phyloP scores from a whole-genome alignment of 805 yeast species.

The Vanderwaltozyma tropicalis region DNA sequence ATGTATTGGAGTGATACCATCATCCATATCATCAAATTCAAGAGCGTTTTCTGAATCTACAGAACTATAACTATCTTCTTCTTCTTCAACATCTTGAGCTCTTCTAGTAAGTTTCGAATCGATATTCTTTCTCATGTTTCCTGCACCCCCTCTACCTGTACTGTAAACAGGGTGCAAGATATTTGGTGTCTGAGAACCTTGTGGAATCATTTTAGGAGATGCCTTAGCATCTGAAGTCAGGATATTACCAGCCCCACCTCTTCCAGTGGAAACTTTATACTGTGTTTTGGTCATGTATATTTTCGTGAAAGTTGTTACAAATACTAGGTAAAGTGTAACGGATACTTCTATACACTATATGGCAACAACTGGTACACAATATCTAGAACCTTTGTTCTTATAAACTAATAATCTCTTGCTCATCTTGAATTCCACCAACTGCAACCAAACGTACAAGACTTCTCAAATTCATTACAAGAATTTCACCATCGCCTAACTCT shows the following conservation, averaged over 20 bases:
- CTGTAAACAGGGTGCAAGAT: constrained; percentile 45
- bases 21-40: background rate
- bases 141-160: constrained; percentile 74
- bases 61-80: constrained; percentile 3
- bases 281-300: background rate
- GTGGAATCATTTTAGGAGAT: constrained; percentile 45
- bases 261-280: constrained; percentile 44
- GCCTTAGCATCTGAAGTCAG: constrained; percentile 37
- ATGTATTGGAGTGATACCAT: background rate
- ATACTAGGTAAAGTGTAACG: no score
- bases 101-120: constrained; percentile 49
- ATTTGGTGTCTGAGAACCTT: constrained; percentile 53
- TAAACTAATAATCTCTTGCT: no score
- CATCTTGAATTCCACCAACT: no score
- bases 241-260: constrained; percentile 74
- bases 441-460: no score
- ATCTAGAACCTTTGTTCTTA: no score
- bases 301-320: no score
- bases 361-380: no score
- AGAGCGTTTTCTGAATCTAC: background rate
- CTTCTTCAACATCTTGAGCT: constrained; percentile 55
- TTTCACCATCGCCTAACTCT: no score
- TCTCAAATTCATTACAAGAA: no score
- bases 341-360: no score
- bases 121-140: constrained; percentile 57